Conservation (phyloP, 352 stramenopile genomes). For the Pythium biforme region DNA sequence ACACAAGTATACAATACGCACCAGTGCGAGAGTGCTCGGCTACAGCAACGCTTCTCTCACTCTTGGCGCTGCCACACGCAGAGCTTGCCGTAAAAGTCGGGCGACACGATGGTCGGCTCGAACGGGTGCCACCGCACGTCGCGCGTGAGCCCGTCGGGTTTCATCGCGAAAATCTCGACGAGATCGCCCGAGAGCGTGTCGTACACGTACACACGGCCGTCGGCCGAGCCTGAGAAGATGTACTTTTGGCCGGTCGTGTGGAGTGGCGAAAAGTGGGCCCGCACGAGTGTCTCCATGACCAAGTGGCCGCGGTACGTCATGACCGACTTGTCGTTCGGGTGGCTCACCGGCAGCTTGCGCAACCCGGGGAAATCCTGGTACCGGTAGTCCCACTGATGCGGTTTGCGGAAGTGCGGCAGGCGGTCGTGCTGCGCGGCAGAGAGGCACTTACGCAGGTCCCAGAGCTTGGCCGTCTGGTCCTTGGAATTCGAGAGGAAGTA, state of each 20-base stretch:
- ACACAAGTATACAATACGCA: too few relatives aligned
- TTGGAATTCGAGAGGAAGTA: slow-evolving; percentile 90
- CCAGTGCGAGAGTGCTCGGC: neutral
- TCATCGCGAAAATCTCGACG: slow-evolving; percentile 80
- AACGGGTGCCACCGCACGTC: slow-evolving; percentile 85
- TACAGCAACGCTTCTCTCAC: too few relatives aligned
- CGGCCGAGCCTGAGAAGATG: slow-evolving; percentile 80
- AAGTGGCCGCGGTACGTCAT: slow-evolving; percentile 86
- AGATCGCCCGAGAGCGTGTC: slow-evolving; percentile 70
- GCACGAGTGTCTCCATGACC: slow-evolving; percentile 82
- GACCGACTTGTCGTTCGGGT: slow-evolving; percentile 71
- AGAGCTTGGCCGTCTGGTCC: slow-evolving; percentile 83
- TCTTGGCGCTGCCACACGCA: slow-evolving; percentile 78
- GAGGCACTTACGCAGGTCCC: slow-evolving; percentile 79
- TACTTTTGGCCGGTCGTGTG: slow-evolving; percentile 87
- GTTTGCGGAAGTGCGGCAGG: slow-evolving; percentile 41
- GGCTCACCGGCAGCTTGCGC: slow-evolving; percentile 49
- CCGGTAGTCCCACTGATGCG: slow-evolving; percentile 81
- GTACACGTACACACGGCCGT: slow-evolving; percentile 84
- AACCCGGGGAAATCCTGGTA: slow-evolving; percentile 75
- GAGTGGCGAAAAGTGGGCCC: slow-evolving; percentile 84
- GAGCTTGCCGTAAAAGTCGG: slow-evolving; percentile 85
- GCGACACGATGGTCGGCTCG: slow-evolving; percentile 78
- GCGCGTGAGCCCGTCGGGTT: slow-evolving; percentile 70
- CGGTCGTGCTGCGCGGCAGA: slow-evolving; percentile 47